Conservation (phyloP, 2,329 filamentous ascomycete genomes). For the Neonectria hederae region DNA sequence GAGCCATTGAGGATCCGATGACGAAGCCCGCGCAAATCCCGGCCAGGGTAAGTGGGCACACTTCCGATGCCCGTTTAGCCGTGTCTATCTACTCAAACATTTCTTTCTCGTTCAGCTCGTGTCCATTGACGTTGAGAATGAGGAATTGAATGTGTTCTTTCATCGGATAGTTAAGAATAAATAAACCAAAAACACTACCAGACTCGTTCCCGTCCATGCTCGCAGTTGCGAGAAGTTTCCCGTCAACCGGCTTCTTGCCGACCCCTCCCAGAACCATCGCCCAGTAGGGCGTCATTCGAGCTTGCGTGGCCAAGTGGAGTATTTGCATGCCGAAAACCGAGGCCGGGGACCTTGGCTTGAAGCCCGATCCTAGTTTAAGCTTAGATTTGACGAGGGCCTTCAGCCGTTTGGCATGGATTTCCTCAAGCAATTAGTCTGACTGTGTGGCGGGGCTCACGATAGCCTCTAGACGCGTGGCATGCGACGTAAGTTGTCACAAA, state of each 20-base stretch:
- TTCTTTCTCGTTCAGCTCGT: neutral
- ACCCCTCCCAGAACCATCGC: neutral
- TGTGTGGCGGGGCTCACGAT: neutral
- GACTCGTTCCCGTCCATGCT: neutral
- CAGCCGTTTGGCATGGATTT: neutral
- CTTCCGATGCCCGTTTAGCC: neutral
- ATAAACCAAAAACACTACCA: neutral
- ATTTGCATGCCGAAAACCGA: neutral
- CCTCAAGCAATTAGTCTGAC: neutral
- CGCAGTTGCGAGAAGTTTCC: neutral
- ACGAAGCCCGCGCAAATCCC: neutral
- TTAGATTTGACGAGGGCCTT: neutral
- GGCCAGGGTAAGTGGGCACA: neutral
- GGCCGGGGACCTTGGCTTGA: neutral
- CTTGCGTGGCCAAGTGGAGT: neutral
- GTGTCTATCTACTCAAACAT: neutral
- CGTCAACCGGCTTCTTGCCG: neutral
- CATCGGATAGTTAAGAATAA: neutral
- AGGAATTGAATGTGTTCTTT: neutral
- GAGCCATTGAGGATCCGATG: neutral
- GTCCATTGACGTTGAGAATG: neutral
- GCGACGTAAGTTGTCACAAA: neutral
- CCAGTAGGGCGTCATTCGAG: neutral
- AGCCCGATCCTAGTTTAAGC: neutral
- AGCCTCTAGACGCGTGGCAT: neutral